Conservation (phyloP, 2,329 filamentous ascomycete genomes). For the Sarocladium strictum region DNA sequence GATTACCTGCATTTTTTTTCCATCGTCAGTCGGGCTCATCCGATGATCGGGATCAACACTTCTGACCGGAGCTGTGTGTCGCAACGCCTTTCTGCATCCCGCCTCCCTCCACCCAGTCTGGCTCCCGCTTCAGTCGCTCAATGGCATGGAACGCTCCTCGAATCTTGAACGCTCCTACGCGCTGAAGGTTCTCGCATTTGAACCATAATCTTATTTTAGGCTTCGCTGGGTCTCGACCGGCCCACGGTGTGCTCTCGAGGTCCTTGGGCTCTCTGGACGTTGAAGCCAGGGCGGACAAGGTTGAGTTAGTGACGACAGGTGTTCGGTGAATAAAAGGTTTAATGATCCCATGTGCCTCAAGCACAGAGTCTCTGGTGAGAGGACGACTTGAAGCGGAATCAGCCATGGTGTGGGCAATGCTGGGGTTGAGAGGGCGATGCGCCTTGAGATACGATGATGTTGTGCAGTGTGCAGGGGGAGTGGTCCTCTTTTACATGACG, state of each 20-base stretch:
- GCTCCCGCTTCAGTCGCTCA: slow-evolving; percentile 51
- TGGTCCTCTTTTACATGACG: too few relatives aligned
- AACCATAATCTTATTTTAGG: slow-evolving; percentile 68
- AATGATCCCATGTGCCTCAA: slow-evolving; percentile 61
- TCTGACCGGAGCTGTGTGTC: slow-evolving; percentile 76
- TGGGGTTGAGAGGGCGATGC: too few relatives aligned
- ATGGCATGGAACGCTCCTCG: slow-evolving; percentile 76
- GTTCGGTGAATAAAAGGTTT: slow-evolving; percentile 67
- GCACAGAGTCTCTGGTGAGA: slow-evolving; percentile 60
- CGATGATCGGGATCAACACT: too few relatives aligned
- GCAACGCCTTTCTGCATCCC: slow-evolving; percentile 59
- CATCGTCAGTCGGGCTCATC: too few relatives aligned
- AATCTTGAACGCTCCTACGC: slow-evolving; percentile 78
- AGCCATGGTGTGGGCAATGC: slow-evolving; percentile 42
- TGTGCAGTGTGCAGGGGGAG: too few relatives aligned
- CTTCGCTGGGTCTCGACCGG: slow-evolving; percentile 42
- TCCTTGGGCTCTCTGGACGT: slow-evolving; percentile 48
- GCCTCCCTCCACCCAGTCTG: slow-evolving; percentile 47
- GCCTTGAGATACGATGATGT: too few relatives aligned
- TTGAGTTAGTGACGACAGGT: slow-evolving; percentile 65
- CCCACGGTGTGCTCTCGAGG: slow-evolving; percentile 42
- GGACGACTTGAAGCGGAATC: slow-evolving; percentile 45
- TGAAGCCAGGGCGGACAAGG: slow-evolving; percentile 63
- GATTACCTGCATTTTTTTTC: too few relatives aligned
- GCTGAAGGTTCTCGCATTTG: slow-evolving; percentile 83